Evolutionary conservation across 306 rosid species (phyloP), one percentile per base, ranked within the genome.

Genomic region (Lablab purpureus): DNA sequence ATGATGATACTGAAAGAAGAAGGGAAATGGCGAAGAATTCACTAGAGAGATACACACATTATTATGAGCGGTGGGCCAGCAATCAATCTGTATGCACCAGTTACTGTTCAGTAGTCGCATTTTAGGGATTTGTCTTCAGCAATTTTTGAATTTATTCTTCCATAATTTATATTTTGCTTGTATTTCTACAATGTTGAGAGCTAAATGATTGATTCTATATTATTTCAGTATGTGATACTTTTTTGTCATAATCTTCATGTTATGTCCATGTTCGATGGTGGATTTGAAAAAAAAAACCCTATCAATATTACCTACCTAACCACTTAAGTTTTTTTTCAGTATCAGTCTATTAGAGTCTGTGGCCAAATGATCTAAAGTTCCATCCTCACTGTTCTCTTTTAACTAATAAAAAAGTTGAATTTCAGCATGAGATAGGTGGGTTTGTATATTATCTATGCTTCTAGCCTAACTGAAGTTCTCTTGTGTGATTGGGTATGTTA

Each of bases 21-120:
- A 88, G 97, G 82, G 99, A 94, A 87, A 94, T 94, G 99, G 99
- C 99, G 36, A 94, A 94, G 88, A 94, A 94, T 67, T 94, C 97
- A 13, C 89, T 94, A 83, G 99, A 94, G 92, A 89, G 97, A 83
- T 94, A 94, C 84, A 92, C 99, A 34, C 99, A 94, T 87, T 94
- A 94, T 82, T 94, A 94, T 69, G 99, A 94, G 89, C 94, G 99
- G 63, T 94, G 99, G 99, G 99, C 99, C 46, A 94, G 97, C 81
- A 94, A 94, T 75, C 99, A 94, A 86, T 92, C 90, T 81, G 97
- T 94, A 94, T 27, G 91, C 74, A 51, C 71, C 32, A 32, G 43
- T 72, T 74, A 45, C 51, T 80, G 75, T 56, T 79, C 14, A 43
- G 27, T 49, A 72, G 49, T 80, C 34, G 23, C 46, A 28, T 50